Base-by-base conservation (phyloP, 2,329 filamentous ascomycete species). In the Mycosphaerelloides madeirae region DNA sequence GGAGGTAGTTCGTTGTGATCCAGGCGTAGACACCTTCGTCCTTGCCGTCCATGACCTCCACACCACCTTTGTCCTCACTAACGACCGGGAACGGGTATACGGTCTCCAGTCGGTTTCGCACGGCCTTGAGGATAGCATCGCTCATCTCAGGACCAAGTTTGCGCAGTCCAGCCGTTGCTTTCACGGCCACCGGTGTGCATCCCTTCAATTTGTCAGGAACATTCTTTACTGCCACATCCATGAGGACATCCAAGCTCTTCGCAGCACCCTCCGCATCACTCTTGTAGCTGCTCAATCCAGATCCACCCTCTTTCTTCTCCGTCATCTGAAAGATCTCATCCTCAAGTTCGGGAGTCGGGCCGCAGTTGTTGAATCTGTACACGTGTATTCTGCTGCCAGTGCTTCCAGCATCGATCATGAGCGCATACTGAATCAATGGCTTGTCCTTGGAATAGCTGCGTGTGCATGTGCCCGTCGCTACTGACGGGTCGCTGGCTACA, bases 301-400 rank as follows among this genome's bases (percentile, higher is more conserved):
- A 81, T 71, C 93, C 73, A 49, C 89, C 88, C 42, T 87, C 78
- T 56, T 79, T 82, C 77, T 88, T 91, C 65, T 87, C 82, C 9
- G 90, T 97, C 85, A 90, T 89, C 74, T 91, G 83, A 70, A 98
- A 98, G 46, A 87, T 78, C 65, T 98, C 93, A 63, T 82, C 75
- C 71, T 98, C 93, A 39, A 98, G 79, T 70, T 96, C 90, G 19
- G 93, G 93, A n/a, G 90, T 90, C 6, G 87, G 72, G 11, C 90
- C 93, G 72, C 91, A 98, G 74, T 97, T 97, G 77, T 97, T 97
- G 80, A 97, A 98, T 65, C 89, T 87, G 77, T 96, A 98, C 48
- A 97, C 89, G 73, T 98, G 94, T 65, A 98, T 96, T 59, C 93
- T 85, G 49, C 93, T 97, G 49, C 93, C 93, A 43, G 93, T 97